Conservation (phyloP, 805 yeast species). For the Wickerhamiella nectarea region DNA sequence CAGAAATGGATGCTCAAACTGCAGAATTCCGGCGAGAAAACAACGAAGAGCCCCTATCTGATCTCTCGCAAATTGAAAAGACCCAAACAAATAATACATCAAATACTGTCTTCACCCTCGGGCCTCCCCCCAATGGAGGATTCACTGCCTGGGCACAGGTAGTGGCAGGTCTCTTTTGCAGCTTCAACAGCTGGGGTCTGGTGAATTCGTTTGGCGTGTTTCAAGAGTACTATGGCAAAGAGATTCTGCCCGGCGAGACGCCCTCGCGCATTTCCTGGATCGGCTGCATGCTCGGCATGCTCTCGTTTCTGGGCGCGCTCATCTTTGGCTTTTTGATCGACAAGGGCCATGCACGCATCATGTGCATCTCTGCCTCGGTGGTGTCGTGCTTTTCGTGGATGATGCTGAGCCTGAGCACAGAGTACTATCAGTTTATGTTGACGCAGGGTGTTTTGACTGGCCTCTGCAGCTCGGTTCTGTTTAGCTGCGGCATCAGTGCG, state of each 20-base stretch:
- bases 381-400: slow-evolving; percentile 21
- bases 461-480: slow-evolving; percentile 31
- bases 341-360: slow-evolving; percentile 18
- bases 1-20: not conserved
- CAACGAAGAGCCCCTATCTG: not conserved
- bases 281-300: slow-evolving; percentile 14
- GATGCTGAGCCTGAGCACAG: slow-evolving; percentile 27
- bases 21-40: not conserved
- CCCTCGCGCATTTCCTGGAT: slow-evolving; percentile 20
- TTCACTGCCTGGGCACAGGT: slow-evolving; percentile 21
- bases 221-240: slow-evolving; percentile 16
- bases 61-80: not conserved
- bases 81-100: not conserved
- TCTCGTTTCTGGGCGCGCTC: slow-evolving; percentile 15
- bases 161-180: slow-evolving; percentile 15
- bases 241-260: slow-evolving; percentile 7
- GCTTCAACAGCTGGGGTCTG: slow-evolving; percentile 20
- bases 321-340: slow-evolving; percentile 25
- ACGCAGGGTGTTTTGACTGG: slow-evolving; percentile 40
- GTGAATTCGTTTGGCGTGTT: slow-evolving; percentile 20
- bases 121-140: slow-evolving; percentile 22
- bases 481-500: slow-evolving; percentile 33
- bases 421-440: slow-evolving; percentile 38
- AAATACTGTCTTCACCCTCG: not conserved
- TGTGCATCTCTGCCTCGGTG: slow-evolving; percentile 20